phyloP scores from a whole-genome alignment of 495 filamentous ascomycete genomes.

The Neurospora sp. region DNA sequence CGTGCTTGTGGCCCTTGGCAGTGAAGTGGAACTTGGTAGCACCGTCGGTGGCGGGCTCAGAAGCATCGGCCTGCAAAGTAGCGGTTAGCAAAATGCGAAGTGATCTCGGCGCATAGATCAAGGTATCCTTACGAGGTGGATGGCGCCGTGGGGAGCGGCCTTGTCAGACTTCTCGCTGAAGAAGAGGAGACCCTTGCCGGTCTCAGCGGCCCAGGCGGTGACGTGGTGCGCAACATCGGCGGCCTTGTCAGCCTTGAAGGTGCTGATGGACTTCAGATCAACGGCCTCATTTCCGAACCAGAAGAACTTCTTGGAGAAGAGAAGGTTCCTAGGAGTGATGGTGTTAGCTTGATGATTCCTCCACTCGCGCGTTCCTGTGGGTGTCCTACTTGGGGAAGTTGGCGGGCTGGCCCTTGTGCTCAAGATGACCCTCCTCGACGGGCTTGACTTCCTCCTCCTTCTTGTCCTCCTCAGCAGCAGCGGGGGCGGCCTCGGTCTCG shows the following conservation, averaged over 20 bases:
- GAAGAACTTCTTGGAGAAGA: slow-evolving; percentile 55
- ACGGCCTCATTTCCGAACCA: slow-evolving; percentile 83
- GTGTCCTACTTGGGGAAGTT: slow-evolving; percentile 76
- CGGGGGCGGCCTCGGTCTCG: slow-evolving; percentile 33
- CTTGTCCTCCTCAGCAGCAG: slow-evolving; percentile 36
- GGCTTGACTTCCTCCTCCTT: slow-evolving; percentile 52
- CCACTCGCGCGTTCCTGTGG: neutral
- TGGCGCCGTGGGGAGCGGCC: slow-evolving; percentile 64
- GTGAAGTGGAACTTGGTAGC: slow-evolving; percentile 75
- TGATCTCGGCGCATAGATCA: neutral
- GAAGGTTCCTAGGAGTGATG: slow-evolving; percentile 28
- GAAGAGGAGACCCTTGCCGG: slow-evolving; percentile 92
- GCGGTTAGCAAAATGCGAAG: slow-evolving; percentile 11
- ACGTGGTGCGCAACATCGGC: slow-evolving; percentile 63
- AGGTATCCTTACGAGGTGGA: slow-evolving; percentile 61
- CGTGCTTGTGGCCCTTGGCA: slow-evolving; percentile 77
- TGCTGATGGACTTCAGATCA: slow-evolving; percentile 58
- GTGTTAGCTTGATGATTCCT: slow-evolving; percentile 10
- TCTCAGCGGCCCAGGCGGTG: slow-evolving; percentile 81
- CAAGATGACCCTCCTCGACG: slow-evolving; percentile 64
- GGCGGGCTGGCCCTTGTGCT: slow-evolving; percentile 74
- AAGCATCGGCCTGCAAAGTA: slow-evolving; percentile 58
- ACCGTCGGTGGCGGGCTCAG: slow-evolving; percentile 66
- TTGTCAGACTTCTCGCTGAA: slow-evolving; percentile 80
- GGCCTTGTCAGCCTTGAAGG: slow-evolving; percentile 81